These are phyloP conservation scores for Astrothelium subdiscretum DNA, from an alignment of 495 filamentous ascomycete genomes.

Conservation along the genomic window DNA sequence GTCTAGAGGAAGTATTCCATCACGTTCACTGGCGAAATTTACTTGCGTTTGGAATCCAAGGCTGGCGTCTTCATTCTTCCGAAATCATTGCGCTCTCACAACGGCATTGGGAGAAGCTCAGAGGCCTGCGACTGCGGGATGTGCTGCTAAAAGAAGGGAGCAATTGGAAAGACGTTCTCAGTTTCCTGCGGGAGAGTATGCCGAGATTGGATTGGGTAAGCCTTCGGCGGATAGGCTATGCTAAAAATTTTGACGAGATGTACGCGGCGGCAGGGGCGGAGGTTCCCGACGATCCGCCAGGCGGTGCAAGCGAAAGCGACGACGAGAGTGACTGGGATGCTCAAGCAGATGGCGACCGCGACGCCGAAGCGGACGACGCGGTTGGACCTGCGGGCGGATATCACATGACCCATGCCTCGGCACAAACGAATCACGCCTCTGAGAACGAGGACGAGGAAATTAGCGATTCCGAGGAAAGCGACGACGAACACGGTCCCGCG, in stretches of 20 bases:
- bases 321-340: constrained; percentile 23
- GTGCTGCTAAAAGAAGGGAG: constrained; percentile 47
- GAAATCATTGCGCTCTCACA: constrained; percentile 48
- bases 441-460: constrained; percentile 10
- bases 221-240: constrained; percentile 51
- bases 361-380: constrained; percentile 7
- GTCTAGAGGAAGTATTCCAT: constrained; percentile 52
- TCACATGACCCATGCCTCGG: not conserved
- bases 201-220: constrained; percentile 47
- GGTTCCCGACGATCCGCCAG: constrained; percentile 33
- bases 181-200: constrained; percentile 47
- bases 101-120: constrained; percentile 44
- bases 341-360: constrained; percentile 18
- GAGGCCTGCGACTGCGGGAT: constrained; percentile 45
- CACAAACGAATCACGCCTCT: constrained; percentile 5
- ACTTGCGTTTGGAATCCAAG: constrained; percentile 51
- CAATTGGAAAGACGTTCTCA: constrained; percentile 50
- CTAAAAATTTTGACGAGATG: constrained; percentile 39
- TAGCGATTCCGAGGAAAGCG: constrained; percentile 10
- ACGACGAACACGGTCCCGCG: constrained; percentile 22
- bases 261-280: constrained; percentile 30
- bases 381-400: not conserved
- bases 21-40: constrained; percentile 48
- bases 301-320: constrained; percentile 29
- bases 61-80: constrained; percentile 46